Evolutionary conservation across 352 stramenopile species (phyloP).

Genomic region (Globisporangium cylindrosporum): DNA sequence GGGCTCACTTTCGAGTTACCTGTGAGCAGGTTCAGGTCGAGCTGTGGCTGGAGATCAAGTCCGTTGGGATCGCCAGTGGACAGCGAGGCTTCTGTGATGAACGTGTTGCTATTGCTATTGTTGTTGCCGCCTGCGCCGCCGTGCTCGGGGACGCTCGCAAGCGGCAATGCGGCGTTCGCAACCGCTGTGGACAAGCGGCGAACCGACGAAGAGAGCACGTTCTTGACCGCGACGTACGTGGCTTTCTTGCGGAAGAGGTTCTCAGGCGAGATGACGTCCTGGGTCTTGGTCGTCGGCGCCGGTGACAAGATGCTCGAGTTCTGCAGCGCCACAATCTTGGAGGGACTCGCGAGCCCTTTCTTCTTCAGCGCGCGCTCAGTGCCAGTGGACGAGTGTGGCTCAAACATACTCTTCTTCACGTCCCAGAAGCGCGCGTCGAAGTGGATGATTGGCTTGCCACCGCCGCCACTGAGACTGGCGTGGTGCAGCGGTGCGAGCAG

Average conservation of each 20-base stretch:
- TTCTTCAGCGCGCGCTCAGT: constrained; percentile 34
- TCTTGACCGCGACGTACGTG: constrained; percentile 58
- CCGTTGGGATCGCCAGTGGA: background rate
- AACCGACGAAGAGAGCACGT: constrained; percentile 56
- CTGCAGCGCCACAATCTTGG: constrained; percentile 45
- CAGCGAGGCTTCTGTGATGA: constrained; percentile 7
- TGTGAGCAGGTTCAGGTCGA: constrained; percentile 1
- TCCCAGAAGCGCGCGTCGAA: constrained; percentile 71
- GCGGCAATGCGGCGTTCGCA: constrained; percentile 26
- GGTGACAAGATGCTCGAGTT: constrained; percentile 37
- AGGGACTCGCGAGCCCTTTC: constrained; percentile 38
- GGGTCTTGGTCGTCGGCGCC: constrained; percentile 30
- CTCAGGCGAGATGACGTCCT: constrained; percentile 62
- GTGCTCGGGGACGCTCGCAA: constrained; percentile 26
- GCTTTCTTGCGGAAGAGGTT: constrained; percentile 67
- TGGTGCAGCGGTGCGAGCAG: constrained; percentile 4
- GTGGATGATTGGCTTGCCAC: constrained; percentile 22
- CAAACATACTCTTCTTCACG: constrained; percentile 69
- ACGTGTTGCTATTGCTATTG: constrained; percentile 16
- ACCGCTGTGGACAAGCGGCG: constrained; percentile 38
- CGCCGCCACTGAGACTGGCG: background rate
- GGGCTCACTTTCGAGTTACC: background rate
- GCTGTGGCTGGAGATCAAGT: background rate
- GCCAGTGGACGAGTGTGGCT: constrained; percentile 9
- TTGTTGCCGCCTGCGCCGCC: background rate